Evolutionary conservation across 23 red algal genomes (phyloP), one percentile per base, ranked within the genome.

Genomic region (Gracilariopsis chorda): DNA sequence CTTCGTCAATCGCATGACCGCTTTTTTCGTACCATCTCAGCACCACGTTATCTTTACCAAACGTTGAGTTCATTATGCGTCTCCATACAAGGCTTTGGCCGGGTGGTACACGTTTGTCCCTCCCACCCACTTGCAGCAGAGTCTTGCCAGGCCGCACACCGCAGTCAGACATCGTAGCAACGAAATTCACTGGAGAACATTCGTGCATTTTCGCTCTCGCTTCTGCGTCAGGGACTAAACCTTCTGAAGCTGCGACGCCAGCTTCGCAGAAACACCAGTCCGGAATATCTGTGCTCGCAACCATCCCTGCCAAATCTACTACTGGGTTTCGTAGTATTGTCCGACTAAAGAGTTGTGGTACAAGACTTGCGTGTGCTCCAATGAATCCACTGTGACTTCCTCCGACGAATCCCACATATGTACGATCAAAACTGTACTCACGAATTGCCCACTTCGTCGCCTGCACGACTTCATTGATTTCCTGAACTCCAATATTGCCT

Each of bases 381-480:
- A 98, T 71, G 58, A 98, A 98, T 12, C 96, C 96, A 61, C 96
- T 94, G 76, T 98, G 94, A 78, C 93, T 95, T 17, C 96, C 96
- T 25, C 96, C 96, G 20, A 98, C 72, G 47, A 93, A 86, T 7
- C 69, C 92, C 2, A 95, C 49, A n/a, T 52, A 11, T 20, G 45
- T 12, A n/a, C 84, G 51, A 39, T 74, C 35, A 23, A 58, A 34
- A 17, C 78, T 65, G 17, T 77, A 53, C 33, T 78, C 82, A 34
- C 52, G 44, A 33, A 93, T 52, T 34, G 84, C 88, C 92, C 92
- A 95, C 41, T 73, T 48, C 7, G 86, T 90, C 5, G 96, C 92
- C 24, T 83, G 78, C 23, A 93, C 78, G 36, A 94, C 94, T 58
- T 98, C 96, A 51, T 61, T 85, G 19, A 98, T 89, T 53, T 98